Percentiles rank a stretch among this genome's conserved stretches.
phyloP scores from a whole-genome alignment of 2,329 filamentous ascomycete species.

The Xylariaceae sp. region DNA sequence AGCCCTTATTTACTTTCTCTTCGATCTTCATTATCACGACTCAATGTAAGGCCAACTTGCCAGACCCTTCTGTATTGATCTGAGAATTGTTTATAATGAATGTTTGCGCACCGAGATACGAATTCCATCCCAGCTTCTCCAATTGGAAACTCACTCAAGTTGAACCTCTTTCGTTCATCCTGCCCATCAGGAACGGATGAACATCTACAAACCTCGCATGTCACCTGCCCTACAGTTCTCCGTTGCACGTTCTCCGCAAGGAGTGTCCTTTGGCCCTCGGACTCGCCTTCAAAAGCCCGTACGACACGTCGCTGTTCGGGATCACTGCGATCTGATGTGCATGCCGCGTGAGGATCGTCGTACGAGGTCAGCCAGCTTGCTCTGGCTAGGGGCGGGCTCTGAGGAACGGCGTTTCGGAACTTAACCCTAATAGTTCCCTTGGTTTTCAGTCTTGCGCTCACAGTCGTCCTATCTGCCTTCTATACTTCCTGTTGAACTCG shows the following conservation, averaged over 20 bases:
- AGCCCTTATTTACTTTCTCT: constrained; percentile 3
- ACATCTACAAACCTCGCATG: constrained; percentile 54
- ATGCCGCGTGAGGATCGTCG: constrained; percentile 47
- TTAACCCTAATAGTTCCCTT: constrained; percentile 88
- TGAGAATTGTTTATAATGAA: constrained; percentile 30
- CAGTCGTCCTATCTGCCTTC: constrained; percentile 68
- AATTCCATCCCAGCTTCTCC: constrained; percentile 16
- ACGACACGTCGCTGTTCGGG: constrained; percentile 58
- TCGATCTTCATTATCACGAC: constrained; percentile 20
- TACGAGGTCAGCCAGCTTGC: constrained; percentile 41
- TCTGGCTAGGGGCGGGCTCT: constrained; percentile 35
- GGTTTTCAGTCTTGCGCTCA: constrained; percentile 72
- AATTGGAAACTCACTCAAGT: constrained; percentile 24
- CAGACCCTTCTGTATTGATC: constrained; percentile 24
- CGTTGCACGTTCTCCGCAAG: constrained; percentile 68
- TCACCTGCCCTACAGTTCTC: constrained; percentile 78
- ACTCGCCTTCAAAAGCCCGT: constrained; percentile 32
- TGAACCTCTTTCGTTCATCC: constrained; percentile 46
- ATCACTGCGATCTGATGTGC: constrained; percentile 54
- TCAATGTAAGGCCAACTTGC: constrained; percentile 16
- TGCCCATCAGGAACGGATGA: constrained; percentile 25
- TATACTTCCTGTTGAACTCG: constrained; percentile 47
- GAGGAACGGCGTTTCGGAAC: constrained; percentile 73
- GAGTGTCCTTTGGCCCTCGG: constrained; percentile 57
- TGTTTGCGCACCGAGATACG: constrained; percentile 33